Evolutionary conservation across 768 basidiomycete species (phyloP).

Genomic region (Suillus variegatus): DNA sequence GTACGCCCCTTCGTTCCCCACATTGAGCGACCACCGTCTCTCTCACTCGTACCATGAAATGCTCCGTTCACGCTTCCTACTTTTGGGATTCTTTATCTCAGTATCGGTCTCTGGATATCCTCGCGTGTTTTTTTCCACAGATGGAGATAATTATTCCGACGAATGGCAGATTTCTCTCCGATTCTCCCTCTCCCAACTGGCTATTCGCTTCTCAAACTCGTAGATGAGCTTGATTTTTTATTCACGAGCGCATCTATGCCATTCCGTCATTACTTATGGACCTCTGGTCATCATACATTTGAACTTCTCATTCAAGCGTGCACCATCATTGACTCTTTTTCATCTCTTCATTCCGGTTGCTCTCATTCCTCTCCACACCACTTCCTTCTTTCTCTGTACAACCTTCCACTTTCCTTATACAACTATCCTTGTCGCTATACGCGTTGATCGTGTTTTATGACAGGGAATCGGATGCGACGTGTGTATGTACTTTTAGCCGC

Average conservation of each 20-base stretch:
- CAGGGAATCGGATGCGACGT: not conserved
- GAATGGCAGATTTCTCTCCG: not conserved
- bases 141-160: conserved; percentile 12
- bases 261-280: not conserved
- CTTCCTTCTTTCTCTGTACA: not conserved
- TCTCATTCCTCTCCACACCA: not conserved
- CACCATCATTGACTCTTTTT: not conserved
- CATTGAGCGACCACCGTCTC: not conserved
- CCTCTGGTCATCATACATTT: not conserved
- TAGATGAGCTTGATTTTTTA: conserved; percentile 8
- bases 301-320: not conserved
- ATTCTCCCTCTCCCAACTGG: conserved; percentile 1
- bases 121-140: not conserved
- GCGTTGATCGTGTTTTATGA: conserved; percentile 1
- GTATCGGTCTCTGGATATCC: not conserved
- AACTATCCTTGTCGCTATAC: not conserved
- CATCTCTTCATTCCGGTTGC: not conserved
- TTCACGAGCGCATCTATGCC: not conserved
- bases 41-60: not conserved
- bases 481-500: conserved; percentile 1
- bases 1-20: not conserved
- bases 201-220: not conserved
- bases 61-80: not conserved
- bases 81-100: not conserved
- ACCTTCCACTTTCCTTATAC: not conserved